Percentiles rank a stretch among this genome's conserved stretches.
Evolutionary conservation across 257 asterid genomes (phyloP).

Genomic region (Forsythia viridissima): DNA sequence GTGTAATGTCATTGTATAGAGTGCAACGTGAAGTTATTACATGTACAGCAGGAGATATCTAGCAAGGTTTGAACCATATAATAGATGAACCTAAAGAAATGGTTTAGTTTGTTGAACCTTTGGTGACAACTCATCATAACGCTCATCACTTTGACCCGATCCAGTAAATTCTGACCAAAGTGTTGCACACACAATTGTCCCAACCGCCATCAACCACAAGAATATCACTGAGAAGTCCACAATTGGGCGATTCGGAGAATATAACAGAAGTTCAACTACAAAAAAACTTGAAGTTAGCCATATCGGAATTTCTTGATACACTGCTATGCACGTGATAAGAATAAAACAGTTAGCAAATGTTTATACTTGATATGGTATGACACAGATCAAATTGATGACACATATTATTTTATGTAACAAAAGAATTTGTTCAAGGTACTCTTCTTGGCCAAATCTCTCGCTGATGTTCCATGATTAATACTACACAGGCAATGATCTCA

Average conservation of each 20-base stretch:
- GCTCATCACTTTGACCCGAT: conserved; percentile 60
- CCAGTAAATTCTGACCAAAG: conserved; percentile 84
- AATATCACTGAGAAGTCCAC: conserved; percentile 76
- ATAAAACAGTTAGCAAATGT: conserved; percentile 1
- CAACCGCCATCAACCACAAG: conserved; percentile 97
- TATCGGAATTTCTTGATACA: background rate
- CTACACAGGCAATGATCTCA: background rate
- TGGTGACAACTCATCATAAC: conserved; percentile 60
- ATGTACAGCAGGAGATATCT: background rate
- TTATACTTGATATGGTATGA: conserved; percentile 13
- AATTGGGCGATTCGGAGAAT: conserved; percentile 86
- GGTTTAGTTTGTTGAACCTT: conserved; percentile 39
- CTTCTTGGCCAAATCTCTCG: background rate
- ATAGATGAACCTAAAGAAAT: conserved; percentile 23
- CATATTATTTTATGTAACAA: background rate
- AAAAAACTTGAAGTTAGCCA: conserved; percentile 28
- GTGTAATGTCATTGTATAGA: background rate
- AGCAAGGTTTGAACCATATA: background rate
- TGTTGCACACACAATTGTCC: conserved; percentile 76
- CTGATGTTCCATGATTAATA: background rate
- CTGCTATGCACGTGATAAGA: conserved; percentile 8
- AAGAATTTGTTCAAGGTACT: background rate
- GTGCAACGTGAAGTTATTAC: background rate
- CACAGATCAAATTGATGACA: background rate
- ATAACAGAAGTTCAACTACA: conserved; percentile 83